Evolutionary conservation across 2,329 filamentous ascomycete genomes (phyloP).

Genomic region (Verticillium longisporum): DNA sequence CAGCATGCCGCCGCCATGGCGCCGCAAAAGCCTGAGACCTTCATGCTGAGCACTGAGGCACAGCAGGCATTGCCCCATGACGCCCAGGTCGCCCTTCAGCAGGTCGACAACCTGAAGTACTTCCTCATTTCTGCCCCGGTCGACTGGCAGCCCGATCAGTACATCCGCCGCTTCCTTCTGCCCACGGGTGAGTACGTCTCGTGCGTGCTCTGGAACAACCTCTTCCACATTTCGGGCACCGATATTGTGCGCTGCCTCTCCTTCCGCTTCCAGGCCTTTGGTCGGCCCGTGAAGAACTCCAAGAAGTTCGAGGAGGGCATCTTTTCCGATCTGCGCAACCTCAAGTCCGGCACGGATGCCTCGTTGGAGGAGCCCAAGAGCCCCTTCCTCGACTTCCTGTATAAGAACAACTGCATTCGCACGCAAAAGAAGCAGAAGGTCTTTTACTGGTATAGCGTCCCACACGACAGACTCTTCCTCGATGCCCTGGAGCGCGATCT

Average conservation of each 20-base stretch:
- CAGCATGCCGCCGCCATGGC: constrained; percentile 79
- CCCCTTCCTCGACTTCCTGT: constrained; percentile 94
- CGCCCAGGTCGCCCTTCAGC: constrained; percentile 92
- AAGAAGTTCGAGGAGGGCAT: constrained; percentile 99
- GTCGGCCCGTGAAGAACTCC: constrained; percentile 96
- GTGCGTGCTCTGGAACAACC: constrained; percentile 97
- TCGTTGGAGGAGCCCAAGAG: constrained; percentile 98
- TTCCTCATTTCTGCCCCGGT: constrained; percentile 98
- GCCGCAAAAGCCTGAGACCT: constrained; percentile 95
- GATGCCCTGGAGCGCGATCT: constrained; percentile 95
- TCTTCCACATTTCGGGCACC: constrained; percentile 98
- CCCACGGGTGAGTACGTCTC: constrained; percentile 98
- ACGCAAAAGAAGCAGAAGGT: constrained; percentile 99
- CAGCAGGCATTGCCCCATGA: constrained; percentile 95
- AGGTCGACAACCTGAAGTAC: constrained; percentile 99
- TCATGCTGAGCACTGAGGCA: constrained; percentile 95
- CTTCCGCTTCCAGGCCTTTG: constrained; percentile 97
- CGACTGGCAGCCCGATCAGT: constrained; percentile 94
- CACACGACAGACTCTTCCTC: constrained; percentile 93
- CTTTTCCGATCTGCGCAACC: constrained; percentile 95
- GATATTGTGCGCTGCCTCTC: constrained; percentile 98
- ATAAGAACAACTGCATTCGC: constrained; percentile 99
- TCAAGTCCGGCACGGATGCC: constrained; percentile 96
- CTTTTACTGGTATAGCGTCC: constrained; percentile 99
- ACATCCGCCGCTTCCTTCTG: constrained; percentile 90